A percentile compares a stretch with the other conserved stretches of the same genome.
These are phyloP conservation scores for Claviceps sp. DNA, from an alignment of 2,329 filamentous ascomycete genomes.

Conservation along the genomic window DNA sequence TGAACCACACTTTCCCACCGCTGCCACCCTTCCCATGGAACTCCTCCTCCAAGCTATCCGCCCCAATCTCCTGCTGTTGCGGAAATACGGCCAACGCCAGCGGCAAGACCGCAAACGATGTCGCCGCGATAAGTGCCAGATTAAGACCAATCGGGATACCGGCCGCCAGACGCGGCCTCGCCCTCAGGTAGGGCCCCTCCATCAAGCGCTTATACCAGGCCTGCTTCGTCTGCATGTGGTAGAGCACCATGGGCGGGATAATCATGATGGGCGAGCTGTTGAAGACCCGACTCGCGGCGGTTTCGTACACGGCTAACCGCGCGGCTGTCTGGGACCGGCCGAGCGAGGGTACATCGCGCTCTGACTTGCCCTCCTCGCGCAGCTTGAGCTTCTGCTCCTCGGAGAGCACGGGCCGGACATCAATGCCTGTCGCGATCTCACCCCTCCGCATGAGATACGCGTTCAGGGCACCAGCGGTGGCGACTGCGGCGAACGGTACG, in stretches of 20 bases:
- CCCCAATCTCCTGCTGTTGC: conserved; percentile 71
- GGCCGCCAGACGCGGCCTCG: conserved; percentile 50
- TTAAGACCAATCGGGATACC: conserved; percentile 61
- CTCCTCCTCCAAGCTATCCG: conserved; percentile 65
- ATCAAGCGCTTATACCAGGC: conserved; percentile 25
- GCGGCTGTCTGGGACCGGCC: conserved; percentile 85
- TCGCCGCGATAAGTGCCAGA: conserved; percentile 71
- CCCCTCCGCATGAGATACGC: conserved; percentile 96
- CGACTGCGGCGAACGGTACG: conserved; percentile 91
- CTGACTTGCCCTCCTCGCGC: conserved; percentile 43
- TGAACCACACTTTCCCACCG: conserved; percentile 83
- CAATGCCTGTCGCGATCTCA: conserved; percentile 86
- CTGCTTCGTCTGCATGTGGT: conserved; percentile 54
- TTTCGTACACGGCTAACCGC: conserved; percentile 81
- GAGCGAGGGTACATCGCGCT: conserved; percentile 54
- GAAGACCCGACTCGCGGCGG: conserved; percentile 77
- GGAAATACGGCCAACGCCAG: conserved; percentile 86
- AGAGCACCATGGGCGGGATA: conserved; percentile 73
- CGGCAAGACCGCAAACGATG: conserved; percentile 78
- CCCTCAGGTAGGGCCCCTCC: conserved; percentile 65
- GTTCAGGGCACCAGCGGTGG: conserved; percentile 80
- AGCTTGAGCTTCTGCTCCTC: conserved; percentile 51
- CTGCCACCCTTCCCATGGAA: conserved; percentile 73
- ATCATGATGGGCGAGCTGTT: conserved; percentile 98
- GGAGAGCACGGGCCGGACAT: conserved; percentile 73